Evolutionary conservation across 78 protist species (phyloP).

Genomic region (Dictyostelium firmibasis): DNA sequence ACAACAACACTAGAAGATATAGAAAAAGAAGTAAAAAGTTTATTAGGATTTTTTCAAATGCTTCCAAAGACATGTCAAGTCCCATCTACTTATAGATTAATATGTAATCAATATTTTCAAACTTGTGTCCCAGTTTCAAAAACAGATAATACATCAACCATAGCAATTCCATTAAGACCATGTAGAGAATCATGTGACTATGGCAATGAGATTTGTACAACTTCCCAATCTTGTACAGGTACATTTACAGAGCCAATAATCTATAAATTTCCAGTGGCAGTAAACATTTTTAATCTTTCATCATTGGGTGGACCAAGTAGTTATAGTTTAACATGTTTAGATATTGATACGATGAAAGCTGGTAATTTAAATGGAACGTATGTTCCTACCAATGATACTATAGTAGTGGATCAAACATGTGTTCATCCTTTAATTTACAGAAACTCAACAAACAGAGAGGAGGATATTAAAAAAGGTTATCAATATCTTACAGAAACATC

Average conservation of each 20-base stretch:
- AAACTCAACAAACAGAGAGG: background rate
- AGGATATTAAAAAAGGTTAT: constrained; percentile 28
- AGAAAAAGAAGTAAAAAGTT: background rate
- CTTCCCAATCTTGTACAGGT: background rate
- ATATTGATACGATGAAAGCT: constrained; percentile 13
- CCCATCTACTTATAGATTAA: background rate
- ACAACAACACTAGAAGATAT: background rate
- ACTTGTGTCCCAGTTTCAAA: background rate
- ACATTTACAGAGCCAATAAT: background rate
- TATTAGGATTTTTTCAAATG: background rate
- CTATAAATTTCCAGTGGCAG: background rate
- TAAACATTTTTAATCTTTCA: background rate
- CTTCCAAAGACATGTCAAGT: background rate
- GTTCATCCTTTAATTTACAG: constrained; percentile 6
- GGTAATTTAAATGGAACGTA: background rate
- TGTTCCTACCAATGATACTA: background rate
- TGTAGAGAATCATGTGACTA: constrained; percentile 23
- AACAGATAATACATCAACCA: background rate
- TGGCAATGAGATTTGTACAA: background rate
- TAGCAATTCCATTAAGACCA: background rate
- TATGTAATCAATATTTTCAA: constrained; percentile 47
- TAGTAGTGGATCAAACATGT: background rate
- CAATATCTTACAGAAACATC: background rate
- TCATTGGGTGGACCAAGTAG: background rate
- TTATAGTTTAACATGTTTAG: background rate